Evolutionary conservation across 441 rosid genomes (phyloP).

Genomic region (Populus hybrid): DNA sequence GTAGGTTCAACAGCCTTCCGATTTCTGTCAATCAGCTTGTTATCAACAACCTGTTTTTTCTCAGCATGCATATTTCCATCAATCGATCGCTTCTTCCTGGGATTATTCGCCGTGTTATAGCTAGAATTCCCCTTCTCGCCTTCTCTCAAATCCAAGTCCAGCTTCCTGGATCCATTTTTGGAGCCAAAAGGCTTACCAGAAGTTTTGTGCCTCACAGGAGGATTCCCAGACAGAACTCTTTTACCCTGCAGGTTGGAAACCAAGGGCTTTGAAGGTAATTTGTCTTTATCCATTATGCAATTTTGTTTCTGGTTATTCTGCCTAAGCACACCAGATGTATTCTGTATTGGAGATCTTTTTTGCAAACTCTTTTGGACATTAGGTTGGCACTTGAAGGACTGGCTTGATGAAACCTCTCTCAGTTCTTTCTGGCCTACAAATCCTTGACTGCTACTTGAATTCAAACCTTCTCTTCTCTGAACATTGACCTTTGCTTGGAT

Average conservation of each 20-base stretch:
- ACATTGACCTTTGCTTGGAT: constrained; percentile 86
- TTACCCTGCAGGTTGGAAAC: constrained; percentile 40
- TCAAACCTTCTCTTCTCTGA: constrained; percentile 69
- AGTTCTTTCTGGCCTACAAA: constrained; percentile 45
- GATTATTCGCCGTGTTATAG: constrained; percentile 31
- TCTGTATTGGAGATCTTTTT: constrained; percentile 44
- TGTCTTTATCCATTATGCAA: constrained; percentile 44
- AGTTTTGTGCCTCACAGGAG: constrained; percentile 34
- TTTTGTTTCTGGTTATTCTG: constrained; percentile 94
- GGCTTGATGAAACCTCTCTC: constrained; percentile 46
- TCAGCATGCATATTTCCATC: constrained; percentile 39
- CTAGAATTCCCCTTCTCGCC: constrained; percentile 37
- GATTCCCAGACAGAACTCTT: constrained; percentile 36
- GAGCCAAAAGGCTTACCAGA: constrained; percentile 37
- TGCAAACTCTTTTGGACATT: constrained; percentile 44
- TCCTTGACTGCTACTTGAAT: constrained; percentile 41
- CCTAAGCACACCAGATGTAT: constrained; percentile 58
- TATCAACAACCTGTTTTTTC: constrained; percentile 37
- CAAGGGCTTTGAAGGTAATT: constrained; percentile 36
- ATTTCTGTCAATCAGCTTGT: constrained; percentile 24
- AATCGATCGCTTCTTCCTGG: constrained; percentile 64
- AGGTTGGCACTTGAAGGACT: constrained; percentile 55
- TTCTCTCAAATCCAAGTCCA: constrained; percentile 33
- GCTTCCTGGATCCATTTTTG: constrained; percentile 56
- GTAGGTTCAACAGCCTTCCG: constrained; percentile 33